These are phyloP conservation scores for Croton setiger DNA, from an alignment of 441 rosid genomes.

Conservation along the genomic window DNA sequence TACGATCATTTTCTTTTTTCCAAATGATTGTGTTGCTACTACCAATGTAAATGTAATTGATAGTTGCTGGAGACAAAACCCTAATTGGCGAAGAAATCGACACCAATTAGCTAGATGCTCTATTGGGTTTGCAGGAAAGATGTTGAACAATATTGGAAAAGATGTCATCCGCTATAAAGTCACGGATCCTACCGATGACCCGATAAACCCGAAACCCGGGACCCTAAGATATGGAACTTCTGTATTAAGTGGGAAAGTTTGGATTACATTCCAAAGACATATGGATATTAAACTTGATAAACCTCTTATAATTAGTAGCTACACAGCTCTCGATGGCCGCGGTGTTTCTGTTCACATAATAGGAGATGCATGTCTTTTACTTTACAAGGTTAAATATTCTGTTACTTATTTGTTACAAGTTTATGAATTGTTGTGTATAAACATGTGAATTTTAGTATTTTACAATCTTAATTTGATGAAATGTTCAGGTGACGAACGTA, in stretches of 20 bases:
- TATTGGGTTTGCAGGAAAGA: conserved; percentile 60
- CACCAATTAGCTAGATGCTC: conserved; percentile 59
- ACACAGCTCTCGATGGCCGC: conserved; percentile 67
- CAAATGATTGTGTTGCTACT: conserved; percentile 21
- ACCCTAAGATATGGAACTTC: conserved; percentile 68
- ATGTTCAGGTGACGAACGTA: conserved; percentile 44
- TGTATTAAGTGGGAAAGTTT: conserved; percentile 47
- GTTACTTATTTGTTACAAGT: not conserved
- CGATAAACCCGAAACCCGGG: conserved; percentile 57
- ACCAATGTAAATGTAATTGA: conserved; percentile 56
- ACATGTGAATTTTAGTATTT: too few species aligned
- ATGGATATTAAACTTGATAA: conserved; percentile 51
- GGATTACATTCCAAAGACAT: conserved; percentile 65
- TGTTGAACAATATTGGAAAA: conserved; percentile 54
- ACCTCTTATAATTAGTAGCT: conserved; percentile 61
- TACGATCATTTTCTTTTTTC: conserved; percentile 20
- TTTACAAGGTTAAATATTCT: conserved; percentile 29
- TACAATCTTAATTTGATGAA: too few species aligned
- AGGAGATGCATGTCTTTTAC: conserved; percentile 54
- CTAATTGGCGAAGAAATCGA: conserved; percentile 46
- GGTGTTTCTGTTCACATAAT: conserved; percentile 53
- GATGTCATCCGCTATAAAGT: conserved; percentile 44
- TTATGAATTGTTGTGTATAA: not conserved
- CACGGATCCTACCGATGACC: conserved; percentile 61
- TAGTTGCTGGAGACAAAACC: conserved; percentile 57